Evolutionary conservation across 169 alveolate species (phyloP), one percentile per base, ranked within the genome.

Genomic region (Plasmodium vivax): DNA sequence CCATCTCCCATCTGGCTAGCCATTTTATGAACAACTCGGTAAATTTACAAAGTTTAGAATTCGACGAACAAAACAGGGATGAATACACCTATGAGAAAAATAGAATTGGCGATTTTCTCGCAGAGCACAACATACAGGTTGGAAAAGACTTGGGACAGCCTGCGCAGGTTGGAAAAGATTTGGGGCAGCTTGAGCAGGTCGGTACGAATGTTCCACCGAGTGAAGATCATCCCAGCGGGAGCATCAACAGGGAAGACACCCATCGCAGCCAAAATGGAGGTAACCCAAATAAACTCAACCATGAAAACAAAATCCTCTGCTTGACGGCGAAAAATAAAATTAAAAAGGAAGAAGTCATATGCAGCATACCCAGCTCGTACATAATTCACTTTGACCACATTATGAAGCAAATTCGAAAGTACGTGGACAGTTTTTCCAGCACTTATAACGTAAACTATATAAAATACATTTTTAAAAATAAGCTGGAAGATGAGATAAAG

Each of bases 381-480:
- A 90, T 90, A 58, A 90, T 90, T 30, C 45, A 81, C 73, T 90
- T 10, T 90, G 88, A 90, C 19, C 10, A 90, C 56, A 68, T 90
- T 32, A 12, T 90, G 36, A 45, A 90, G 32, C 79, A 90, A 90
- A 90, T 90, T 68, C 72, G 68, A 43, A 80, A 58, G 0, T 90
- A 41, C 74, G 91, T 90, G 5, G 34, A 90, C 38, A 16, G 6
- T 54, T 90, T 90, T 74, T 41, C 82, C 30, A 81, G 72, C 34
- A 7, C 83, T 3, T 82, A 81, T 71, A 90, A 90, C 54, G 91
- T 79, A 14, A 82, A 90, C 83, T 90, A 90, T 54, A 47, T 90
- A 51, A 90, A 90, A 90, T 80, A 90, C 73, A 82, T 90, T 30
- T 90, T 90, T 81, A 90, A 90, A 81, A 90, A 90, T 73, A 90